Base-by-base conservation (phyloP, 2,329 filamentous ascomycete genomes). In the Clarireedia monteithiana region DNA sequence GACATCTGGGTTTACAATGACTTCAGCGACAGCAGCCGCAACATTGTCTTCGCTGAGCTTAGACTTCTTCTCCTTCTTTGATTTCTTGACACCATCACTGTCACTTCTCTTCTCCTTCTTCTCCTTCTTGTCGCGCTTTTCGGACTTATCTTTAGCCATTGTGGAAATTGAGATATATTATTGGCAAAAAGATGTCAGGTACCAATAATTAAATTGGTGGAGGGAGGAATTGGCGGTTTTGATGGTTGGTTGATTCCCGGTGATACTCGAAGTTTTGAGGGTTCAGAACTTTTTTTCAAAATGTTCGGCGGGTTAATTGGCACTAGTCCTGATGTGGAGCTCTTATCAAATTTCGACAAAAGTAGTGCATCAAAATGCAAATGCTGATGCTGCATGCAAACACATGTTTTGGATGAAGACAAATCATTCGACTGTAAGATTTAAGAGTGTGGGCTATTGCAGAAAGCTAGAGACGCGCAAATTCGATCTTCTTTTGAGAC, bases 101-200 rank as follows among this genome's bases (percentile, higher is more conserved):
- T 73, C 73, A 57, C 68, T 69, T 59, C 68, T 81, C 81, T 88
- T 88, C 64, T 88, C 84, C 76, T 88, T 86, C 79, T 88, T 88
- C 45, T 80, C 77, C 68, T 79, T 79, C 68, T 78, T 79, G 48
- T 66, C 61, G 59, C 62, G 63, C 58, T 66, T 66, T 52, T 63
- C 61, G 9, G 64, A 67, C 56, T 66, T 67, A 10, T 67, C 66
- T 64, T 68, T 68, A 26, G 60, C 61, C 66, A 68, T 68, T 58
- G 54, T 67, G 55, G 50, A 39, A 56, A 55, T 52, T 48, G 45
- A 48, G 39, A 48, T 39, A 38, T 46, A 49, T 14, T 53, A 36
- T 40, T 55, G 40, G 23, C 6, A 15, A 44, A 44, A 34, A 14
- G 20, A 50, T 49, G 17, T 30, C n/a, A 44, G 23, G 17, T 42